These are phyloP conservation scores for Verticillium albo-atrum DNA, from an alignment of 2,329 filamentous ascomycete genomes.

Conservation along the genomic window DNA sequence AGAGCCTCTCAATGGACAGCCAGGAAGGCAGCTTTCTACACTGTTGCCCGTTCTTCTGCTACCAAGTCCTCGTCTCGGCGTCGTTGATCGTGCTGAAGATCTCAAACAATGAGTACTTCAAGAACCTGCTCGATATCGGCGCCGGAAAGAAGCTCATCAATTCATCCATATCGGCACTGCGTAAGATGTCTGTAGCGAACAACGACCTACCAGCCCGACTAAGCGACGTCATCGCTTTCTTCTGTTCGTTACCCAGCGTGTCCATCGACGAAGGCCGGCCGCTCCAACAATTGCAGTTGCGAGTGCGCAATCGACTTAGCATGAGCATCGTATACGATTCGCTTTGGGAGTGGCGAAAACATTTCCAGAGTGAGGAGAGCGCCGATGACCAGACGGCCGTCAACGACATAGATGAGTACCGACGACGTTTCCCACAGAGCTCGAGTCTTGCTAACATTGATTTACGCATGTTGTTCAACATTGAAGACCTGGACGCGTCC, in stretches of 20 bases:
- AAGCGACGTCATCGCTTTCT: constrained; percentile 1
- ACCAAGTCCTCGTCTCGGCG: constrained; percentile 2
- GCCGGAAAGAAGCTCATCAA: constrained; percentile 1
- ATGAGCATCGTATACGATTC: neutral
- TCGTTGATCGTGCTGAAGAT: constrained; percentile 2
- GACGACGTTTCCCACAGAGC: too few relatives aligned
- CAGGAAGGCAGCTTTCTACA: neutral
- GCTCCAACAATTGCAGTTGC: neutral
- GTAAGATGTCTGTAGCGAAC: constrained; percentile 1
- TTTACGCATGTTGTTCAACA: too few relatives aligned
- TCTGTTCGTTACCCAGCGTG: neutral
- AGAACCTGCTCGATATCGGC: neutral
- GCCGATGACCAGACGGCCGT: too few relatives aligned
- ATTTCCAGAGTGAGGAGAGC: neutral
- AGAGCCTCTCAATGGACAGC: neutral
- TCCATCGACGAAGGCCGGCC: neutral
- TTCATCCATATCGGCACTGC: constrained; percentile 1
- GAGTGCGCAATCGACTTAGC: neutral
- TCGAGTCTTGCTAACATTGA: too few relatives aligned
- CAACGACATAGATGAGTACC: too few relatives aligned
- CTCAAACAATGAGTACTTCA: neutral
- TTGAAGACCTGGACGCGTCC: too few relatives aligned
- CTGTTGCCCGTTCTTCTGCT: neutral
- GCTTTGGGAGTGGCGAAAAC: neutral
- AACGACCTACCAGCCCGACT: constrained; percentile 2